Percentiles rank a stretch among this genome's conserved stretches.
These are phyloP conservation scores for Penicillium nucicola DNA, from an alignment of 495 filamentous ascomycete genomes.

Conservation along the genomic window DNA sequence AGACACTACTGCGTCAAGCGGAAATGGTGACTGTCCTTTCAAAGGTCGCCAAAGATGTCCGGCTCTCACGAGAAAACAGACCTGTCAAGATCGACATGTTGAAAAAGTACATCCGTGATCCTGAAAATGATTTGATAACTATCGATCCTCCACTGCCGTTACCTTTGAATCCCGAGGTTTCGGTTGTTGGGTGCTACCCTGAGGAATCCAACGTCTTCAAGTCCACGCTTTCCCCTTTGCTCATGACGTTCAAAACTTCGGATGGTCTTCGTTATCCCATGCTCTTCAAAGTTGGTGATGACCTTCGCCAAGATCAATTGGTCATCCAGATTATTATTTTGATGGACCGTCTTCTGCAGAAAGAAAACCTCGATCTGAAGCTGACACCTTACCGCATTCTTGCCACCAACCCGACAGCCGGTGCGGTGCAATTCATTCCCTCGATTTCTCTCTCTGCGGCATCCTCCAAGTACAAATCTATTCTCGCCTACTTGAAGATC, in stretches of 20 bases:
- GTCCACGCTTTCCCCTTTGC: conserved; percentile 84
- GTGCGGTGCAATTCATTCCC: conserved; percentile 88
- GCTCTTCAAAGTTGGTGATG: conserved; percentile 96
- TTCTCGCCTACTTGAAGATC: conserved; percentile 80
- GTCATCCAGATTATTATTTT: conserved; percentile 97
- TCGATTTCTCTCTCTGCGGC: conserved; percentile 80
- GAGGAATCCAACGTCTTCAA: conserved; percentile 93
- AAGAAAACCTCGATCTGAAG: conserved; percentile 96
- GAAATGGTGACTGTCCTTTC: conserved; percentile 84
- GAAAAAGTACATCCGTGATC: conserved; percentile 78
- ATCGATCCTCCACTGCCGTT: conserved; percentile 88
- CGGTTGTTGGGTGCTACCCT: conserved; percentile 73
- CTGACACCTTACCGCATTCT: conserved; percentile 94
- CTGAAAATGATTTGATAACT: conserved; percentile 77
- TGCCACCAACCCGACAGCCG: conserved; percentile 83
- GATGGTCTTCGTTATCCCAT: conserved; percentile 78
- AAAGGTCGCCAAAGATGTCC: conserved; percentile 87
- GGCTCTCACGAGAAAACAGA: conserved; percentile 73
- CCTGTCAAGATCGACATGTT: conserved; percentile 75
- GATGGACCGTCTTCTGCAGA: conserved; percentile 94
- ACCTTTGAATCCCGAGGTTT: conserved; percentile 80
- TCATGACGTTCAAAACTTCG: conserved; percentile 83
- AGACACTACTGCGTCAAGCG: conserved; percentile 77
- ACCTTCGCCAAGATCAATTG: conserved; percentile 94
- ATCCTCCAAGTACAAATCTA: conserved; percentile 75